A percentile compares a stretch with the other conserved stretches of the same genome.
These are phyloP conservation scores for Cercospora brassicicola DNA, from an alignment of 2,329 filamentous ascomycete genomes.

Conservation along the genomic window DNA sequence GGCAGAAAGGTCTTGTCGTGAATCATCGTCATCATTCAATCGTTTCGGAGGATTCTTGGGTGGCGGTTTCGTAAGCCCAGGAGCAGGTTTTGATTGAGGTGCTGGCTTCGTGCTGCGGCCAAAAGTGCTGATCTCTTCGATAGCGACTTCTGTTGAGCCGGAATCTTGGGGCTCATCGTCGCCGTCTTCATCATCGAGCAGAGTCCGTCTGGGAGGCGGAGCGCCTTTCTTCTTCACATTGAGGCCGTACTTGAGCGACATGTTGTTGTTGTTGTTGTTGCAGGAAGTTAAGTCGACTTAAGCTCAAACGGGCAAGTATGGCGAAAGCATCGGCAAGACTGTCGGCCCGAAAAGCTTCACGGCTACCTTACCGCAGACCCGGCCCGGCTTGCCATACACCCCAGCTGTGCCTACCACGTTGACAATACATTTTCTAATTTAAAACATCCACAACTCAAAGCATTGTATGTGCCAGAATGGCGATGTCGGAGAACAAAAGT, in stretches of 20 bases:
- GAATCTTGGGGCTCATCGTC: slow-evolving; percentile 24
- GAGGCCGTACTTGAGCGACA: slow-evolving; percentile 41
- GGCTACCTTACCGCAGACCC: background rate
- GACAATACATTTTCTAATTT: background rate
- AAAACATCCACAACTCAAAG: background rate
- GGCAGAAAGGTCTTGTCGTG: slow-evolving; percentile 62
- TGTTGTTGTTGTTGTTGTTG: slow-evolving; percentile 26
- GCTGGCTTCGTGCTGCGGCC: slow-evolving; percentile 50
- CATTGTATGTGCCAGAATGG: background rate
- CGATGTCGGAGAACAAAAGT: slow-evolving; percentile 39
- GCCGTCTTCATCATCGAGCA: slow-evolving; percentile 34
- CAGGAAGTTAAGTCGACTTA: slow-evolving; percentile 1
- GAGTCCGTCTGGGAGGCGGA: slow-evolving; percentile 26
- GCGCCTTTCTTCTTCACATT: slow-evolving; percentile 37
- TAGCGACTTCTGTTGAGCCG: slow-evolving; percentile 41
- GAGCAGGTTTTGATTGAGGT: slow-evolving; percentile 32
- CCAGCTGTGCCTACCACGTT: background rate
- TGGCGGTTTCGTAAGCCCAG: slow-evolving; percentile 34
- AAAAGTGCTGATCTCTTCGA: slow-evolving; percentile 58
- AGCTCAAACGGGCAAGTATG: slow-evolving; percentile 4
- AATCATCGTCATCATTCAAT: slow-evolving; percentile 40
- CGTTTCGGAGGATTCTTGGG: slow-evolving; percentile 46
- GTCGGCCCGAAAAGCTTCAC: background rate
- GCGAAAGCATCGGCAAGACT: background rate
- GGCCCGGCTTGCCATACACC: background rate